Base-by-base conservation (phyloP, 257 asterid species). In the Osmanthus fragrans region DNA sequence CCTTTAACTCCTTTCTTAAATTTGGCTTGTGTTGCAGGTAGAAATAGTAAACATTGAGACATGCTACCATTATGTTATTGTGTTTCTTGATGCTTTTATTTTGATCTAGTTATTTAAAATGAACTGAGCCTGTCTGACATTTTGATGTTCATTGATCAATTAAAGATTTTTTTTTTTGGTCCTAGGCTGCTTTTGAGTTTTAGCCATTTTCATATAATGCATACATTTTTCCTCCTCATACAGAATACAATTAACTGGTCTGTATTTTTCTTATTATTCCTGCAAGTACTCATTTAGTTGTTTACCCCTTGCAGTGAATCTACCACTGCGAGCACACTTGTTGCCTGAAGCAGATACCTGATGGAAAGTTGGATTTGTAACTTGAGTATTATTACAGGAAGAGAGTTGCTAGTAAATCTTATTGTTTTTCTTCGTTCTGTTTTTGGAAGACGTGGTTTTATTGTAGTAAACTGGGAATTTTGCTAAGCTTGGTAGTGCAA, bases 251-350 rank as follows among this genome's bases (percentile, higher is more conserved):
- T 56, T n/a, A 56, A 6, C 13, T 56, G 29, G 0, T n/a, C 3
- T 56, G 21, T 6, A 2, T n/a, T 56, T 56, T 56, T 21, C 27
- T 18, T 56, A 16, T 72, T 71, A 11, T 36, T 19, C 10, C 36
- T 18, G 4, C 68, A 23, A 25, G 34, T 39, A 25, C 11, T 72
- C 18, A 77, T 47, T 30, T 36, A 15, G n/a, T 66, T 71, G 8
- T 76, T 73, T 81, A 66, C 12, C 25, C 8, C 71, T 68, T 80
- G 85, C 91, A 89, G 93, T 13, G 91, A 87, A 51, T 89, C 93
- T 4, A 89, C 91, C 76, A 89, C 93, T 36, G 93, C 91, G 81
- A 89, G 91, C 83, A 89, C 93, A 16, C 90, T 89, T 10, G 93
- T 89, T 84, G 90, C 91, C 19, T 89, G 71, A 72, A 73, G 77